phyloP scores from a whole-genome alignment of 306 rosid species.

The Glycyrrhiza uralensis region DNA sequence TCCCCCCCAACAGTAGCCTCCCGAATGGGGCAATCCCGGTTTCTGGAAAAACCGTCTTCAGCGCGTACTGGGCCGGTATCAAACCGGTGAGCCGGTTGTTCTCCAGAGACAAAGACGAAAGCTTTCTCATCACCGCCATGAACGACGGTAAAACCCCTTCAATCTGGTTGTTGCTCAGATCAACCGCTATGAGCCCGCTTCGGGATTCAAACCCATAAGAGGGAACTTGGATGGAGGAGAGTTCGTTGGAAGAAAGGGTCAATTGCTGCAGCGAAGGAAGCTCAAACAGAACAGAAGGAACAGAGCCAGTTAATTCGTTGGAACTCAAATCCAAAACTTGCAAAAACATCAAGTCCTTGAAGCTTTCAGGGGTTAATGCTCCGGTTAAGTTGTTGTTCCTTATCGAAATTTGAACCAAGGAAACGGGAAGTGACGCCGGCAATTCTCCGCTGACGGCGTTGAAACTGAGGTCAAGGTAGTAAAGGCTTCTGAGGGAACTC shows the following conservation, averaged over 20 bases:
- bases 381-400: constrained; percentile 66
- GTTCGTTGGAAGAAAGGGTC: constrained; percentile 60
- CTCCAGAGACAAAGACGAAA: constrained; percentile 70
- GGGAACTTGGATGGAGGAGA: constrained; percentile 44
- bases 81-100: constrained; percentile 65
- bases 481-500: constrained; percentile 39
- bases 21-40: constrained; percentile 47
- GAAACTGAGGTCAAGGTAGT: constrained; percentile 51
- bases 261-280: constrained; percentile 70
- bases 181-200: constrained; percentile 63
- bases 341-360: constrained; percentile 32
- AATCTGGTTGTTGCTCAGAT: constrained; percentile 64
- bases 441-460: constrained; percentile 47
- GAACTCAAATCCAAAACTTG: constrained; percentile 69
- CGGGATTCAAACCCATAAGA: neutral
- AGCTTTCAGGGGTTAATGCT: constrained; percentile 16
- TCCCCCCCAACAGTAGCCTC: constrained; percentile 68
- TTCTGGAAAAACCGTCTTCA: constrained; percentile 53
- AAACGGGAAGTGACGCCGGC: constrained; percentile 45
- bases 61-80: constrained; percentile 72
- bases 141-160: constrained; percentile 58
- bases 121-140: constrained; percentile 59
- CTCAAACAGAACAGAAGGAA: constrained; percentile 49
- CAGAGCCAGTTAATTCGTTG: constrained; percentile 48
- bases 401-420: constrained; percentile 55